Base-by-base conservation (phyloP, 805 yeast species). In the Sugiyamaella boreocaroliniensis region DNA sequence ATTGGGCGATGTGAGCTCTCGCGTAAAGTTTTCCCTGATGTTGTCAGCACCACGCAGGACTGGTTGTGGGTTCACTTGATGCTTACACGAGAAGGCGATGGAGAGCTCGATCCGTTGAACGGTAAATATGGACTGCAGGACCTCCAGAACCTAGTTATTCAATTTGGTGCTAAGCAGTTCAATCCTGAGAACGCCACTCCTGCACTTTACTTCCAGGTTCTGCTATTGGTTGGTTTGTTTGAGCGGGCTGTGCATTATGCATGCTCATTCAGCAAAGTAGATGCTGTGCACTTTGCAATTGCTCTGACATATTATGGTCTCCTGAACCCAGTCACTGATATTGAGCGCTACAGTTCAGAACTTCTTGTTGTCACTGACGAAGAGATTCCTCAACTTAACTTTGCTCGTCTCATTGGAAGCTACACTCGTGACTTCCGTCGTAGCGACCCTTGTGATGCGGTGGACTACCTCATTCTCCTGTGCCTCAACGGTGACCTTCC, bases 21-120 rank as follows among this genome's bases (percentile, higher is more conserved):
- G 73, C 85, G 47, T 76, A 83, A 68, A 81, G 82, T 68, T 72
- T 79, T 57, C 71, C 90, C 61, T 81, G 95, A 40, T 67, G 82
- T 92, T 29, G 78, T 85, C 40, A 70, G 82, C 40, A 86, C 95
- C 54, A 80, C 90, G 47, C 98, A 92, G 68, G 98, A 92, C 70
- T 92, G 98, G 98, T 68, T 92, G 48, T 92, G 99, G 99, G 80
- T 86, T 65, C 97, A 93, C 68, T 76, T 93, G 52, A 77, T 82
- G 68, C 75, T 92, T 29, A 80, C 86, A 14, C 79, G 82, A 52
- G 92, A 87, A 61, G 70, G 68, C 15, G 75, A 69, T 15, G 75
- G 72, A 29, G 79, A 55, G 6, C 42, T 53, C 6, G 54, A 75
- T 48, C 79, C 85, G 37, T 71, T 82, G 10, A 81, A 79, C 64